Evolutionary conservation across 1,139 yeast species (phyloP).

Genomic region (Kurtzmaniella quercitrusa): DNA sequence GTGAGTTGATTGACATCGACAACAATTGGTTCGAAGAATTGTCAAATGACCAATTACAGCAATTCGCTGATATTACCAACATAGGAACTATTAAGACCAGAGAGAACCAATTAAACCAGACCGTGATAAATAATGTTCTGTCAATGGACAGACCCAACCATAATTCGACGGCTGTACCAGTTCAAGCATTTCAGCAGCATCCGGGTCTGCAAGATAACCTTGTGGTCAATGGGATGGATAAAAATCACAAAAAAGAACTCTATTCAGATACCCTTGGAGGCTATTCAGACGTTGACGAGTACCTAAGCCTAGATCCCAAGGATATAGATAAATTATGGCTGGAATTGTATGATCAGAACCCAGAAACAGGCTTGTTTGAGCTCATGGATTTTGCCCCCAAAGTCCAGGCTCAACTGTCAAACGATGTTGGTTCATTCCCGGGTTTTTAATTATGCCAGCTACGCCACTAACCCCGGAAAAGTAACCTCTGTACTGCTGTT

Average conservation of each 20-base stretch:
- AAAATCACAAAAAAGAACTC: not conserved
- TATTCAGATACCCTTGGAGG: slow-evolving; percentile 2
- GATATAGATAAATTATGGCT: slow-evolving; percentile 39
- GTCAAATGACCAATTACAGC: not conserved
- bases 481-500: too few relatives aligned
- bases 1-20: slow-evolving; percentile 8
- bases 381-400: not conserved
- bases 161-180: not conserved
- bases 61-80: not conserved
- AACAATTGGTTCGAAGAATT: not conserved
- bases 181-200: not conserved
- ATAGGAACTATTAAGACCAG: not conserved
- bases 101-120: not conserved
- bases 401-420: not conserved
- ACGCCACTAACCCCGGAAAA: too few relatives aligned
- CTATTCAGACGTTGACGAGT: slow-evolving; percentile 14
- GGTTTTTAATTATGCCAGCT: too few relatives aligned
- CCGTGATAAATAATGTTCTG: not conserved
- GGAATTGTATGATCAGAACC: not conserved
- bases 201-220: not conserved
- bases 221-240: not conserved
- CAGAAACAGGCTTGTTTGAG: not conserved
- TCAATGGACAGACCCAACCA: not conserved
- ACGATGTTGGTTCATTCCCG: not conserved
- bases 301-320: slow-evolving; percentile 21